Conservation (phyloP, 768 basidiomycete genomes). For the Scleroderma citrinum region DNA sequence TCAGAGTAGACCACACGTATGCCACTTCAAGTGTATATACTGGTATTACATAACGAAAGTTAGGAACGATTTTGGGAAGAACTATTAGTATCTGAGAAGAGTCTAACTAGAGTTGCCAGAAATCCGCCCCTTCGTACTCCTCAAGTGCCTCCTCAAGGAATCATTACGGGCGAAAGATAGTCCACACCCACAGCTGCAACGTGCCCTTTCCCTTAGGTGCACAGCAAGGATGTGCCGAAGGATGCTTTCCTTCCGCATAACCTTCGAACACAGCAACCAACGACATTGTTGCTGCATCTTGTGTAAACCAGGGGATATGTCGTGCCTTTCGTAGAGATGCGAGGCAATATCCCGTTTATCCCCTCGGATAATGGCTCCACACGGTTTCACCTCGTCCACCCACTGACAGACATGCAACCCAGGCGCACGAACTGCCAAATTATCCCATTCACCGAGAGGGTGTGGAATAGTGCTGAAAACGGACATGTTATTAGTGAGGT, state of each 20-base stretch:
- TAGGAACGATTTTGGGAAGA: too few relatives aligned
- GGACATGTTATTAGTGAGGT: background rate
- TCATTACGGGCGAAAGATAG: slow-evolving; percentile 20
- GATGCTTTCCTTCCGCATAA: slow-evolving; percentile 22
- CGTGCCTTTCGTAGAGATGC: slow-evolving; percentile 13
- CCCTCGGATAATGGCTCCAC: background rate
- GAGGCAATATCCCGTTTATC: slow-evolving; percentile 13
- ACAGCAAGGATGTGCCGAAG: slow-evolving; percentile 18
- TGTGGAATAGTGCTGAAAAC: background rate
- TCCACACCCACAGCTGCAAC: slow-evolving; percentile 15
- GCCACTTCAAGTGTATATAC: background rate
- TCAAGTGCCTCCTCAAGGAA: slow-evolving; percentile 21
- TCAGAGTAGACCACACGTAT: background rate
- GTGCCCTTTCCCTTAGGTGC: slow-evolving; percentile 10
- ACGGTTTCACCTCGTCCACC: slow-evolving; percentile 4
- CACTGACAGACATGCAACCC: slow-evolving; percentile 9
- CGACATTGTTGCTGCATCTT: slow-evolving; percentile 7
- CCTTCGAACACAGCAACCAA: slow-evolving; percentile 16
- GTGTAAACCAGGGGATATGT: slow-evolving; percentile 13
- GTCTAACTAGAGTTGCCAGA: too few relatives aligned
- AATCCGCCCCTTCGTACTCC: background rate
- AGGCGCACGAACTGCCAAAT: background rate
- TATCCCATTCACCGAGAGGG: background rate
- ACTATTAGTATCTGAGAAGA: too few relatives aligned
- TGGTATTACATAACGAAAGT: background rate